Evolutionary conservation across 345 rosid species (phyloP), one percentile per base, ranked within the genome.

Genomic region (Eucalyptus dawsonii): DNA sequence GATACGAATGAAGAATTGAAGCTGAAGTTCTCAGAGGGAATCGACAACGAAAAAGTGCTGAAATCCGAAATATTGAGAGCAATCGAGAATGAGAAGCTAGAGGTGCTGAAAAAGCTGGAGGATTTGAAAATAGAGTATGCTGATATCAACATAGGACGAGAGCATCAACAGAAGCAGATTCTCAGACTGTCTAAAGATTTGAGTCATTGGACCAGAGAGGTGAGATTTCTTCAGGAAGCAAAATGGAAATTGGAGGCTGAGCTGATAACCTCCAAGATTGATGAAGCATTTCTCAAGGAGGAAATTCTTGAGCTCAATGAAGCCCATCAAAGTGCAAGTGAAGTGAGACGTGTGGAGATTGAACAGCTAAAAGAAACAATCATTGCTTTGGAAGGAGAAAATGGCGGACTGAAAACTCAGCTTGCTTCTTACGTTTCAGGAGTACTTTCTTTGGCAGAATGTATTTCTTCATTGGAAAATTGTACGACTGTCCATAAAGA

Each of bases 241-340:
- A 94, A 94, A 89, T 65, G 87, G 92, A 92, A 93, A 88, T 80
- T 96, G 92, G 95, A 94, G 88, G 91, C 87, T 86, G 94, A 97
- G 87, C 89, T 96, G 91, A 96, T 97, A 89, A 86, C 91, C 27
- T 94, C 94, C n/a, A 87, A 87, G 54, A 91, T 96, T 87, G 93
- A 87, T 90, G 97, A 96, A 92, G 92, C 92, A 89, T 91, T 97
- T 88, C 92, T 95, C 27, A 92, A 92, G 92, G 97, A 92, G 83
- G 95, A 94, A 92, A 80, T 92, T 54, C 89, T 49, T 88, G 99
- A 96, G 91, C 93, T 96, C 22, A 87, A 67, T 47, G 92, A 93
- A 93, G 91, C 93, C 88, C 93, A 92, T 88, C 89, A 91, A 87
- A 92, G 56, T 87, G 94, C 95, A 89, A 93, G 91, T 90, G 90